Conservation (phyloP, 2,329 filamentous ascomycete genomes). For the Aureobasidium subglaciale region DNA sequence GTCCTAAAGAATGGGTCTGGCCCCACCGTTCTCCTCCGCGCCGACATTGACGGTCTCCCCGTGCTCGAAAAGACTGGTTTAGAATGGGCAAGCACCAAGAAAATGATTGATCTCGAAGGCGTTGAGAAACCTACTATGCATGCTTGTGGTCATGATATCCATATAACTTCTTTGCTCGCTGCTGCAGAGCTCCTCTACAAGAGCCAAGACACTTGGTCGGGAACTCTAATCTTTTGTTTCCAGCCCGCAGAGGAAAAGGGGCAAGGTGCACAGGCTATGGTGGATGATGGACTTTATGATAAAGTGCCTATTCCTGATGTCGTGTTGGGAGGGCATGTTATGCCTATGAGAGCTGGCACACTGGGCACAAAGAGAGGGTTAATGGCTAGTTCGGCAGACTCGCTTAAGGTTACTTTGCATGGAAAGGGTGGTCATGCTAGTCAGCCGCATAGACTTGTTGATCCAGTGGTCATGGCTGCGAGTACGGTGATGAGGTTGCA, state of each 20-base stretch:
- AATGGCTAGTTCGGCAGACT: slow-evolving; percentile 37
- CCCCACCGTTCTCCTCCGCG: slow-evolving; percentile 50
- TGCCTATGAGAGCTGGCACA: slow-evolving; percentile 36
- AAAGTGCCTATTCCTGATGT: slow-evolving; percentile 50
- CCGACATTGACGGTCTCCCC: slow-evolving; percentile 57
- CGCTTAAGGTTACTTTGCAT: slow-evolving; percentile 44
- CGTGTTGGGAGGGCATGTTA: slow-evolving; percentile 51
- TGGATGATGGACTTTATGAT: slow-evolving; percentile 52
- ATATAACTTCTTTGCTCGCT: slow-evolving; percentile 53
- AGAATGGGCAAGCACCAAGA: slow-evolving; percentile 46
- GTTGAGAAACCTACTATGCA: slow-evolving; percentile 55
- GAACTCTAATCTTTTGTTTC: slow-evolving; percentile 58
- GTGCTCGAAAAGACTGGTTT: slow-evolving; percentile 50
- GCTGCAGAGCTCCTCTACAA: slow-evolving; percentile 45
- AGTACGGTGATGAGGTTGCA: slow-evolving; percentile 52
- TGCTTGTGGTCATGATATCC: slow-evolving; percentile 62
- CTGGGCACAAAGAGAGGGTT: slow-evolving; percentile 37
- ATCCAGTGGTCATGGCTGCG: slow-evolving; percentile 53
- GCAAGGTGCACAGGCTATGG: slow-evolving; percentile 56
- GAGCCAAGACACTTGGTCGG: slow-evolving; percentile 46
- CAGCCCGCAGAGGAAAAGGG: slow-evolving; percentile 62
- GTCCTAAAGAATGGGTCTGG: slow-evolving; percentile 51
- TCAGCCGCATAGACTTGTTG: slow-evolving; percentile 49
- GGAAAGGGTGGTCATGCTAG: slow-evolving; percentile 54
- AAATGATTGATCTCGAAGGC: slow-evolving; percentile 41